Conservation (phyloP, 805 yeast species). For the Metschnikowia corniflorae region DNA sequence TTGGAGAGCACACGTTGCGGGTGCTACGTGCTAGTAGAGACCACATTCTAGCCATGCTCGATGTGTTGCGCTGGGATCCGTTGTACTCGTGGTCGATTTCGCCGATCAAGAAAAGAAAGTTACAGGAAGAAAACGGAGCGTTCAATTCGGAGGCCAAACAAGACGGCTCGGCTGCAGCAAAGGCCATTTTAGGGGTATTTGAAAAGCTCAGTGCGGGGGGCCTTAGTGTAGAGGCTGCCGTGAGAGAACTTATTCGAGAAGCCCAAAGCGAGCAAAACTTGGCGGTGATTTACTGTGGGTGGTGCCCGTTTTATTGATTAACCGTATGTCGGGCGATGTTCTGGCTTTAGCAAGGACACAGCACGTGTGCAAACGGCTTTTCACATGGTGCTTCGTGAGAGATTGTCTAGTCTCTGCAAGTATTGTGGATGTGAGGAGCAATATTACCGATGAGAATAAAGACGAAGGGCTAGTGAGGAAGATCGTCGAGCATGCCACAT, state of each 20-base stretch:
- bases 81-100: slow-evolving; percentile 88
- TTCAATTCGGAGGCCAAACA: slow-evolving; percentile 23
- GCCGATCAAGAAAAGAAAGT: slow-evolving; percentile 56
- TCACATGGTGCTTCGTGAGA: no score
- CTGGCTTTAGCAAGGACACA: no score
- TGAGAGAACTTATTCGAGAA: slow-evolving; percentile 72
- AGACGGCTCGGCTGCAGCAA: slow-evolving; percentile 68
- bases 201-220: slow-evolving; percentile 64
- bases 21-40: slow-evolving; percentile 64
- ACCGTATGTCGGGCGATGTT: no score
- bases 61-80: slow-evolving; percentile 89
- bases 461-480: not conserved
- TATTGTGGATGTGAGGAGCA: no score
- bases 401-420: no score
- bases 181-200: slow-evolving; percentile 71
- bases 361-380: no score
- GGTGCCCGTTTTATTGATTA: slow-evolving; percentile 75
- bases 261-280: slow-evolving; percentile 69
- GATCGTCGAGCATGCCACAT: no score
- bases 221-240: slow-evolving; percentile 78
- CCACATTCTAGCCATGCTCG: slow-evolving; percentile 74
- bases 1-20: slow-evolving; percentile 69
- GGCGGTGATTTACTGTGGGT: slow-evolving; percentile 75
- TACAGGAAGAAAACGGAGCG: slow-evolving; percentile 39
- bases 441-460: not conserved